Conservation (phyloP, 495 filamentous ascomycete species). For the Chaetomium fimeti region DNA sequence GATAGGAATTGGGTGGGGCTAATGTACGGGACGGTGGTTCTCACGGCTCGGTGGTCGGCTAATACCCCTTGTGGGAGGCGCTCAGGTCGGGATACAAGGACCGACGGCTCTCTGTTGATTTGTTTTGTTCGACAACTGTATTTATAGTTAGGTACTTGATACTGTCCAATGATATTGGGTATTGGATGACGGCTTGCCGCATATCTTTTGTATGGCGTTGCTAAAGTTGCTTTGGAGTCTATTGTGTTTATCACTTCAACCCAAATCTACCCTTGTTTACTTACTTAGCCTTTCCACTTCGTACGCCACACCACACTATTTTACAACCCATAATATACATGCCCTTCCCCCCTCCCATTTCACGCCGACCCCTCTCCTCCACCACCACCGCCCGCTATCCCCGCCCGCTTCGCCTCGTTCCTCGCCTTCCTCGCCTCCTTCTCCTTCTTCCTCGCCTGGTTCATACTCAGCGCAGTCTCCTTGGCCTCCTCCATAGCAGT, state of each 20-base stretch:
- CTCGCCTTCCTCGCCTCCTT: conserved; percentile 42
- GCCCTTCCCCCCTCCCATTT: too few relatives aligned
- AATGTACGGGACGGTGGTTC: conserved; percentile 14
- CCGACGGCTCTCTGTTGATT: neutral
- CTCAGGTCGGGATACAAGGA: conserved; percentile 5
- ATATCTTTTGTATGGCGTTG: neutral
- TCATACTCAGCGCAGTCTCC: conserved; percentile 42
- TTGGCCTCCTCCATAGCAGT: conserved; percentile 41
- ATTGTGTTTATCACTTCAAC: neutral
- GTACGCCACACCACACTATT: too few relatives aligned
- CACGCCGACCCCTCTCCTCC: neutral
- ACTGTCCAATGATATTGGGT: conserved; percentile 2
- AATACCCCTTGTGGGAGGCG: conserved; percentile 18
- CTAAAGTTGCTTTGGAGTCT: too few relatives aligned
- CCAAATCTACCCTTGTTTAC: too few relatives aligned
- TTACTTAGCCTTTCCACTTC: too few relatives aligned
- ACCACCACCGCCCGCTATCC: neutral
- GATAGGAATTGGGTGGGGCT: neutral
- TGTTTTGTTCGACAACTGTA: conserved; percentile 5
- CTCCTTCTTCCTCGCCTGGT: conserved; percentile 47
- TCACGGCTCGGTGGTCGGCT: conserved; percentile 14
- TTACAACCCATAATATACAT: too few relatives aligned
- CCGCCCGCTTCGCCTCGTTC: conserved; percentile 35
- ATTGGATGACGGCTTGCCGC: neutral
- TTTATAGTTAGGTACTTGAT: neutral